A percentile compares a stretch with the other conserved stretches of the same genome.
Conservation (phyloP, 345 rosid genomes). For the Corymbia maculata region DNA sequence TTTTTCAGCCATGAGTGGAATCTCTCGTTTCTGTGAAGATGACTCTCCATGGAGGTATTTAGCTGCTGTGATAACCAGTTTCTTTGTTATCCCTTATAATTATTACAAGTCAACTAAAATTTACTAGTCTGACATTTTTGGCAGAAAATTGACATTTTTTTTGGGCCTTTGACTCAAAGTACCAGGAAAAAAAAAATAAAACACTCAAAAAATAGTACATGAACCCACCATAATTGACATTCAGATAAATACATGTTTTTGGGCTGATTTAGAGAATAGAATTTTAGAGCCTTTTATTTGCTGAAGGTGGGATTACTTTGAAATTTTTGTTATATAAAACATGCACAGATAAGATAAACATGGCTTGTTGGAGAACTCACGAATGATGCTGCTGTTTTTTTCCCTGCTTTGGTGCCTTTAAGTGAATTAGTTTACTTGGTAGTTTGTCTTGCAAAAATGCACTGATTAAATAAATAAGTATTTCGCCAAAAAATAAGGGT, state of each 20-base stretch:
- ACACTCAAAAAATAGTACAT: neutral
- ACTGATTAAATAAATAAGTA: neutral
- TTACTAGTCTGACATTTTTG: neutral
- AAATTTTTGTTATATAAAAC: neutral
- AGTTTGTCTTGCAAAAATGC: neutral
- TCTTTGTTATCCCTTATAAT: neutral
- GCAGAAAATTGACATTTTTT: neutral
- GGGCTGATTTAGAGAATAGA: neutral
- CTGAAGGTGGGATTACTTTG: neutral
- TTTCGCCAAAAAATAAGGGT: neutral
- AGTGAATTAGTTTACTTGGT: neutral
- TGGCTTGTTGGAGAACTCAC: neutral
- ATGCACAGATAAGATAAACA: neutral
- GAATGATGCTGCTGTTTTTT: neutral
- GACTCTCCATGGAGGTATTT: slow-evolving; percentile 74
- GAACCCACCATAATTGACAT: neutral
- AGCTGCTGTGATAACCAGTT: neutral
- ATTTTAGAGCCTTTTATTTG: neutral
- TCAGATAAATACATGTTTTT: neutral
- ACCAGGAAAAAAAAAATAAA: too few species aligned
- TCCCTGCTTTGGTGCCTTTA: neutral
- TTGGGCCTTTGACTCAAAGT: neutral
- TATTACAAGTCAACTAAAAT: neutral
- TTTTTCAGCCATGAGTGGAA: slow-evolving; percentile 93
- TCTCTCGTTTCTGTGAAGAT: slow-evolving; percentile 86